These are phyloP conservation scores for Pezicula radicicola DNA, from an alignment of 2,329 filamentous ascomycete species.

Conservation along the genomic window DNA sequence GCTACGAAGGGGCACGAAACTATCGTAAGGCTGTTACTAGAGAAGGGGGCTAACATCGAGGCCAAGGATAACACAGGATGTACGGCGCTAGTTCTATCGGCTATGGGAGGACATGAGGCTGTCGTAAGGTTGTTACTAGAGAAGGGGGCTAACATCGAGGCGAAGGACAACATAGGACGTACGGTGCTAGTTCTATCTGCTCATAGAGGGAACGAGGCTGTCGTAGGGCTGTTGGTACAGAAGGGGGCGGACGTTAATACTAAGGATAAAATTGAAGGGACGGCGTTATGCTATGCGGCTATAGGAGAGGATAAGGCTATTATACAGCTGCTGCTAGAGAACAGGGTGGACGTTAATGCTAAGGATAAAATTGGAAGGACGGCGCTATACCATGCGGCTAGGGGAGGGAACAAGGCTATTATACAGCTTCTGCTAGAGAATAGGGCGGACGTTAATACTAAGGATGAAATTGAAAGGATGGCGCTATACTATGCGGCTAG, in stretches of 20 bases:
- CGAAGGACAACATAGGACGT: too few species aligned
- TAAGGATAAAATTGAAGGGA: background rate
- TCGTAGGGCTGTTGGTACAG: background rate
- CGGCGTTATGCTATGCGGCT: background rate
- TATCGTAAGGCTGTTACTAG: slow-evolving; percentile 8
- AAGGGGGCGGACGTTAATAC: background rate
- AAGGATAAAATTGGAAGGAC: slow-evolving; percentile 22
- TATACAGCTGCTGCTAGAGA: background rate
- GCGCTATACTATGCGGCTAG: background rate
- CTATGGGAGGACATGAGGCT: background rate
- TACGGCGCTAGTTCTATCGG: background rate
- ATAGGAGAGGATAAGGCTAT: background rate
- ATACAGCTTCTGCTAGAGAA: background rate
- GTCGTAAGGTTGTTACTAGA: background rate
- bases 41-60: background rate
- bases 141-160: background rate
- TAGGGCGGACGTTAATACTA: background rate
- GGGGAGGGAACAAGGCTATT: background rate
- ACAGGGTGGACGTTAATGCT: background rate
- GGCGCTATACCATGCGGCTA: slow-evolving; percentile 1
- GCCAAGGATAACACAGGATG: background rate
- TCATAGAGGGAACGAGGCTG: background rate
- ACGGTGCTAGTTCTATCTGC: too few species aligned
- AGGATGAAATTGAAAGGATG: background rate
- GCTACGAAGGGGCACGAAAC: background rate